Evolutionary conservation across 495 filamentous ascomycete genomes (phyloP), one percentile per base, ranked within the genome.

Genomic region (Recurvomyces mirabilis): DNA sequence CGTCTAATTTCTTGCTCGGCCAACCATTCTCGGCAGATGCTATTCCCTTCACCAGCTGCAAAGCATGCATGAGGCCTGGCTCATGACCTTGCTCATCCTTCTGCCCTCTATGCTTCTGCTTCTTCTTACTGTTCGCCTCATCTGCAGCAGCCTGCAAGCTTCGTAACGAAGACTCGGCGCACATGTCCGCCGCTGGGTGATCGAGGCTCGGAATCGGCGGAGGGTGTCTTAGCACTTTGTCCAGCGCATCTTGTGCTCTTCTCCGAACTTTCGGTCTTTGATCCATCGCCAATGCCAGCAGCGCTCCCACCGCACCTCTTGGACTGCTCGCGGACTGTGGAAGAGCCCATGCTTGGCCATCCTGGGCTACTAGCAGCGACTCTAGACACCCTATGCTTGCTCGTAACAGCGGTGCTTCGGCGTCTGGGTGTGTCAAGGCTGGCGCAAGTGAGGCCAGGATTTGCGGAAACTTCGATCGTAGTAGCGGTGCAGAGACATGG

Each of bases 1-100:
- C 64, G 65, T 98, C 91, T 36, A 95, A 87, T 64, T 93, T 93
- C 68, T 80, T 82, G 64, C 81, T 93, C n/a, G 91, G 91, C 93
- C 93, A 98, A 35, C 93, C 89, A 34, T 84, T 82, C 40, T 86
- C 89, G 3, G 82, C 84, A 18, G 71, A 66, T 3, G 89, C 87
- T 47, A 96, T 72, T 1, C 84, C 80, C 70, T 89, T 94, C 42
- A 93, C 77, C 36, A 96, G 69, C 47, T 96, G 93, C 45, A 98
- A 62, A 3, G 86, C 80, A 63, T 95, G 91, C 46, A 95, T 91
- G 15, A 95, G 69, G 13, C 74, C 71, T 12, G 91, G 89, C 42
- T 93, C 85, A 57, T 84, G 73, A 26, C 21, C 15, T 11, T 65
- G 55, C 13, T 69, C 69, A 1, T 76, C 65, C 26, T 59, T 62